Conservation (phyloP, 148 eudicot genomes). For the Silene latifolia region DNA sequence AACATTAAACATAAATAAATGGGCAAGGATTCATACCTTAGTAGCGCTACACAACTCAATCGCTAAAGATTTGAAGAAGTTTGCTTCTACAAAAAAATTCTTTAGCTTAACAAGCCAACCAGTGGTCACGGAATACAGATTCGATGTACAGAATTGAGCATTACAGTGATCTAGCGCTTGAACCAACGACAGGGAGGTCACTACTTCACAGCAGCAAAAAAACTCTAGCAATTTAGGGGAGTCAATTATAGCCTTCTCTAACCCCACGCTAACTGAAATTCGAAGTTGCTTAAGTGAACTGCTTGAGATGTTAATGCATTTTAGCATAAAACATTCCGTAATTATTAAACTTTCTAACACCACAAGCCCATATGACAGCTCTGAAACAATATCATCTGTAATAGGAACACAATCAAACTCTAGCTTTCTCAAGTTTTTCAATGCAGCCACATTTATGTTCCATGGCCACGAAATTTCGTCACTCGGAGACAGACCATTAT, state of each 20-base stretch:
- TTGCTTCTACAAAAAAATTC: slow-evolving; percentile 2
- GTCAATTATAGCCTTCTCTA: neutral
- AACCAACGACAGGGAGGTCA: neutral
- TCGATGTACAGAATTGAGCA: neutral
- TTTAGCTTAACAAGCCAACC: neutral
- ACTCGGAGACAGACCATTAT: too few relatives aligned
- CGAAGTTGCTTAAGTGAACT: neutral
- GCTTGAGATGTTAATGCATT: slow-evolving; percentile 10
- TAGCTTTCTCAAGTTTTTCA: too few relatives aligned
- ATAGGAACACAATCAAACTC: too few relatives aligned
- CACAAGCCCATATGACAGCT: too few relatives aligned
- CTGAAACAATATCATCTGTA: too few relatives aligned
- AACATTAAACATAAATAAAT: neutral
- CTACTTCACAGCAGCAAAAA: slow-evolving; percentile 10
- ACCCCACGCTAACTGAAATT: neutral
- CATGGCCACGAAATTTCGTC: too few relatives aligned
- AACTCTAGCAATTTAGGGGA: slow-evolving; percentile 10
- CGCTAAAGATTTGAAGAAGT: neutral
- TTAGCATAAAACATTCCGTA: neutral
- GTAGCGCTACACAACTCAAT: too few relatives aligned
- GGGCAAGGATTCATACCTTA: neutral
- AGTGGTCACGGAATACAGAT: neutral
- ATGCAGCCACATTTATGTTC: too few relatives aligned
- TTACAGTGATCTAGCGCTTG: slow-evolving; percentile 2
- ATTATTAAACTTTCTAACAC: too few relatives aligned